A percentile compares a stretch with the other conserved stretches of the same genome.
Conservation (phyloP, 2,329 filamentous ascomycete genomes). For the Aulographum hederae region DNA sequence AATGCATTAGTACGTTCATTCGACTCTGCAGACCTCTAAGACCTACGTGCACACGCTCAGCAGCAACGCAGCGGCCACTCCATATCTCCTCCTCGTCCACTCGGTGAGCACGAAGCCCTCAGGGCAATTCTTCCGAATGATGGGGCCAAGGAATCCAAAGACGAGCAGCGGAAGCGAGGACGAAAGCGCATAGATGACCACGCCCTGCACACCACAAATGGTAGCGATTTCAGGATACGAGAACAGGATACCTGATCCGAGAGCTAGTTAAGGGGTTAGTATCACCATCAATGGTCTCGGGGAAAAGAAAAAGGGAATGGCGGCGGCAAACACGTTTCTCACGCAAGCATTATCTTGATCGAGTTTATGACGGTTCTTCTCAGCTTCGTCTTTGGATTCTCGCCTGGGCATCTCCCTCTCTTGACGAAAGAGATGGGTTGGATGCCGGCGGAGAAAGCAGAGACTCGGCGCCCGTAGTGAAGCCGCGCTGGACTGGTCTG, state of each 20-base stretch:
- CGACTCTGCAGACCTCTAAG: background rate
- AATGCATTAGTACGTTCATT: slow-evolving; percentile 2
- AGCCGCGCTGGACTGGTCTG: slow-evolving; percentile 22
- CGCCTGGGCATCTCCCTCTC: slow-evolving; percentile 9
- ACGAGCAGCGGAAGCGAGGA: slow-evolving; percentile 55
- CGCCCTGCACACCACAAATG: slow-evolving; percentile 60
- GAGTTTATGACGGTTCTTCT: slow-evolving; percentile 93
- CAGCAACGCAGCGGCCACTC: slow-evolving; percentile 48
- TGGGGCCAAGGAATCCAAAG: slow-evolving; percentile 57
- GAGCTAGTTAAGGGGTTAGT: slow-evolving; percentile 39
- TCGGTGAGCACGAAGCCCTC: slow-evolving; percentile 73
- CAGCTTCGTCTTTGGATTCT: slow-evolving; percentile 49
- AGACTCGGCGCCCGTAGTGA: slow-evolving; percentile 74
- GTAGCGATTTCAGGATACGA: slow-evolving; percentile 67
- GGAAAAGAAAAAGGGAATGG: slow-evolving; percentile 27
- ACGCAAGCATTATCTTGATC: slow-evolving; percentile 99
- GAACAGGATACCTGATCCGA: slow-evolving; percentile 71
- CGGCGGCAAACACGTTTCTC: slow-evolving; percentile 95
- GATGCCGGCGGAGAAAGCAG: too few relatives aligned
- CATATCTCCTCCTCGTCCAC: slow-evolving; percentile 68
- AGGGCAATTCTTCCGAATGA: slow-evolving; percentile 63
- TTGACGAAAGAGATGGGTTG: background rate
- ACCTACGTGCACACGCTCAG: slow-evolving; percentile 51
- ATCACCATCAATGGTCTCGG: slow-evolving; percentile 11
- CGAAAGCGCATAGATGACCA: slow-evolving; percentile 57